These are phyloP conservation scores for Cytospora leucostoma DNA, from an alignment of 2,329 filamentous ascomycete genomes.

Conservation along the genomic window DNA sequence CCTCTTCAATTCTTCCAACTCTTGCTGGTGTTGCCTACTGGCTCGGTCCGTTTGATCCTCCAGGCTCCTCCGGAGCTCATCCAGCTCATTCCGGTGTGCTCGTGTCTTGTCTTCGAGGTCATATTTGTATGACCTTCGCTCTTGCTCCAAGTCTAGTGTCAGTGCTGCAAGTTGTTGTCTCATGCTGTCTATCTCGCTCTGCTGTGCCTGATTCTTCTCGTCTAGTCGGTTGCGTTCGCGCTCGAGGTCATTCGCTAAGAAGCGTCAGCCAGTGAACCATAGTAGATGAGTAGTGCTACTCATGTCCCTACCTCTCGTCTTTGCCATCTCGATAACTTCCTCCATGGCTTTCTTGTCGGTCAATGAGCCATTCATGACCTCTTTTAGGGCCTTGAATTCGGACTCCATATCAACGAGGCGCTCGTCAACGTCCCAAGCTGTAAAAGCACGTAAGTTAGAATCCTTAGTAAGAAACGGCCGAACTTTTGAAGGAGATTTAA, in stretches of 20 bases:
- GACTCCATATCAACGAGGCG: conserved; percentile 75
- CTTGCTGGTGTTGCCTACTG: conserved; percentile 65
- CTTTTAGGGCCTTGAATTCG: conserved; percentile 70
- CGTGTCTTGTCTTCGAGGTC: conserved; percentile 57
- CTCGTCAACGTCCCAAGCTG: conserved; percentile 79
- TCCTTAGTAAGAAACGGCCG: conserved; percentile 65
- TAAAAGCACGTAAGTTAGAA: conserved; percentile 66
- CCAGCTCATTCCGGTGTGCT: conserved; percentile 56
- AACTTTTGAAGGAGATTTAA: conserved; percentile 37
- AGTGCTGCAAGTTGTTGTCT: conserved; percentile 49
- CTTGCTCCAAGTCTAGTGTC: conserved; percentile 45
- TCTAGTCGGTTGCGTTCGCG: conserved; percentile 48
- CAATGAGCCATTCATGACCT: conserved; percentile 69
- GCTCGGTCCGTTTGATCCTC: conserved; percentile 59
- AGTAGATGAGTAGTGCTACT: not conserved
- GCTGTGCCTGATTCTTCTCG: conserved; percentile 52
- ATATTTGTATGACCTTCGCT: conserved; percentile 48
- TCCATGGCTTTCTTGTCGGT: conserved; percentile 70
- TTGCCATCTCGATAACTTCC: conserved; percentile 73
- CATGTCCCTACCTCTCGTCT: conserved; percentile 66
- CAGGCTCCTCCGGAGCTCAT: conserved; percentile 54
- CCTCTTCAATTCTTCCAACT: conserved; percentile 64
- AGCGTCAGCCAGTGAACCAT: conserved; percentile 27
- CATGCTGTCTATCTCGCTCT: conserved; percentile 61
- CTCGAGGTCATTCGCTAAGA: conserved; percentile 52